Evolutionary conservation across 2,329 filamentous ascomycete genomes (phyloP), one percentile per base, ranked within the genome.

Genomic region (Nigrospora osmanthi): DNA sequence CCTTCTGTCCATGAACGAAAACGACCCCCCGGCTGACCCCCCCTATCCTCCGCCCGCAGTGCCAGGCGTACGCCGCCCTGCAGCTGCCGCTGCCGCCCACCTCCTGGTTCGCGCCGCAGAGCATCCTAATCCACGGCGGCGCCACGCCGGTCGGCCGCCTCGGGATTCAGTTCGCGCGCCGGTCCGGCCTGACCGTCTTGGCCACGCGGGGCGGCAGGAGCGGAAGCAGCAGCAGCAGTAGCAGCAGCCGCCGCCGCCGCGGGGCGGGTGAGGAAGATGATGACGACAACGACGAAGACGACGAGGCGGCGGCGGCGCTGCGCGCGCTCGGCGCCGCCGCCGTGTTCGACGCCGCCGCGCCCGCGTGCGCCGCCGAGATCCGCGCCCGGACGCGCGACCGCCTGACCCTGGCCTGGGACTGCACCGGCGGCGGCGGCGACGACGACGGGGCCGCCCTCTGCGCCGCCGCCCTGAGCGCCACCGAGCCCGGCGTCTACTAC

Each of bases 91-190:
- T 78, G 3, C 79, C 80, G 1, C 61, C 53, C 16, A 45, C 55
- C 10, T 62, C 69, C 6, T 44, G 57, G 30, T 58, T 61, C n/a
- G 59, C 65, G 11, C 55, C 64, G 35, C 54, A 64, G 36, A 60
- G 68, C 0, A 52, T 73, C 35, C 51, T 73, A 17, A 69, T 72
- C 48, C 71, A 73, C 44, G 71, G 69, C 36, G 69, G 67, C 14
- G 73, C 73, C 58, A 80, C 72, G 11, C 76, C 75, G 2, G 78
- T 77, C 0, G 73, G 71, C 57, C 72, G 78, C 38, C 71, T 76
- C 44, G 70, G 60, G 6, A 68, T 73, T 49, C 69, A 72, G 53
- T 67, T 55, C 49, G 67, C 67, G 44, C 67, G 65, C 49, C 54
- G 62, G n/a, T 66, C 65, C 7, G 69, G 66, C 6, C 62, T 63